Evolutionary conservation across 1,139 yeast genomes (phyloP).

Genomic region (Suhomyces wounanorum): DNA sequence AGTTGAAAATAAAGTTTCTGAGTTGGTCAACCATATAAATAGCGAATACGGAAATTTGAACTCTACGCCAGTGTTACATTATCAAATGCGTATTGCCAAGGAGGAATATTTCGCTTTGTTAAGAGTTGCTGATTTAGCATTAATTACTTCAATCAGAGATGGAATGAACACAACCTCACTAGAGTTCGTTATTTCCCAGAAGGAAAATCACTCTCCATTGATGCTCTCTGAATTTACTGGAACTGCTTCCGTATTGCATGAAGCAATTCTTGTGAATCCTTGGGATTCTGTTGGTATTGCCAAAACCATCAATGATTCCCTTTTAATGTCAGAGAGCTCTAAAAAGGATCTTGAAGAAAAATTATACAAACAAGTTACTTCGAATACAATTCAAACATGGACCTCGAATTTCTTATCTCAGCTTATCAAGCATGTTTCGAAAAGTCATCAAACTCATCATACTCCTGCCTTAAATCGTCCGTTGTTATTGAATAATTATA

Average conservation of each 20-base stretch:
- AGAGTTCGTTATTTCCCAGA: constrained; percentile 89
- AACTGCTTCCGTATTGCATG: constrained; percentile 75
- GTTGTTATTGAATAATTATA: constrained; percentile 58
- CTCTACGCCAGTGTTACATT: constrained; percentile 84
- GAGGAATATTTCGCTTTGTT: constrained; percentile 88
- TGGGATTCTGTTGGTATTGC: constrained; percentile 97
- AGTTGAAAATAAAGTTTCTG: constrained; percentile 78
- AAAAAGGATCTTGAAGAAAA: constrained; percentile 48
- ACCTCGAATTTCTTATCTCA: constrained; percentile 61
- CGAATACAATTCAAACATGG: constrained; percentile 83
- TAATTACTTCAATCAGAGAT: constrained; percentile 89
- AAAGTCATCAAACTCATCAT: constrained; percentile 50
- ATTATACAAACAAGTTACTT: constrained; percentile 63
- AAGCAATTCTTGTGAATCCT: constrained; percentile 88
- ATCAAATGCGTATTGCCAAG: constrained; percentile 83
- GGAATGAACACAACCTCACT: constrained; percentile 96
- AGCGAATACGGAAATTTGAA: constrained; percentile 80
- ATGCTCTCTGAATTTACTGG: constrained; percentile 93
- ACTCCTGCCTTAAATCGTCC: constrained; percentile 90
- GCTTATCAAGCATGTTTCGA: constrained; percentile 52
- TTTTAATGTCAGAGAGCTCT: constrained; percentile 49
- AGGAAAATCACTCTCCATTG: constrained; percentile 69
- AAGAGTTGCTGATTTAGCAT: constrained; percentile 85
- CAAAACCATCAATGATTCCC: constrained; percentile 71
- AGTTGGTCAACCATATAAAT: constrained; percentile 76